Conservation (phyloP, 164 flowering plant genomes). For the Chimonanthus praecox region DNA sequence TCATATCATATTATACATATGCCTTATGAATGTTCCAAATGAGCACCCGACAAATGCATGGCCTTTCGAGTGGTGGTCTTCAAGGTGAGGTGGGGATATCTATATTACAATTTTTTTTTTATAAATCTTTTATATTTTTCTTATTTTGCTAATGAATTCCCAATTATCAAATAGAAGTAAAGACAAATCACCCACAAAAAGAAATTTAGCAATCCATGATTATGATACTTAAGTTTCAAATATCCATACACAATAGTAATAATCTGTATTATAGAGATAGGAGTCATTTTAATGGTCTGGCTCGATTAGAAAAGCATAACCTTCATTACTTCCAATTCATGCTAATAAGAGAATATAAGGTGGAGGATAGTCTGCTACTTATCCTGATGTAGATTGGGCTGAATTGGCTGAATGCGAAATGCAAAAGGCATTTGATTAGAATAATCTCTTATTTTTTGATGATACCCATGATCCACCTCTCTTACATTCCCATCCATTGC, state of each 20-base stretch:
- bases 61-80: too few relatives aligned
- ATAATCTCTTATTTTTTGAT: conserved; percentile 25
- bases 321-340: background rate
- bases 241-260: background rate
- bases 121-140: too few relatives aligned
- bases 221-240: background rate
- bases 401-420: conserved; percentile 63
- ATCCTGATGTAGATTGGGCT: conserved; percentile 57
- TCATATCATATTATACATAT: too few relatives aligned
- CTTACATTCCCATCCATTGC: conserved; percentile 25
- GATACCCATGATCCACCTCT: conserved; percentile 29
- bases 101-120: too few relatives aligned
- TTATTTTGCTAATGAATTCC: too few relatives aligned
- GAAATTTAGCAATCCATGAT: background rate
- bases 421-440: conserved; percentile 44
- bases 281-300: background rate
- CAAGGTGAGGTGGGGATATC: too few relatives aligned
- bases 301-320: background rate
- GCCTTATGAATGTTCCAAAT: too few relatives aligned
- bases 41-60: too few relatives aligned
- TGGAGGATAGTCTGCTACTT: background rate
- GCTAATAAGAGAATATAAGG: too few relatives aligned
- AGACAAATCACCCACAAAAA: background rate
- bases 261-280: background rate
- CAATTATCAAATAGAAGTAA: background rate